phyloP scores from a whole-genome alignment of 129 eudicot species.

The Arctium minus region DNA sequence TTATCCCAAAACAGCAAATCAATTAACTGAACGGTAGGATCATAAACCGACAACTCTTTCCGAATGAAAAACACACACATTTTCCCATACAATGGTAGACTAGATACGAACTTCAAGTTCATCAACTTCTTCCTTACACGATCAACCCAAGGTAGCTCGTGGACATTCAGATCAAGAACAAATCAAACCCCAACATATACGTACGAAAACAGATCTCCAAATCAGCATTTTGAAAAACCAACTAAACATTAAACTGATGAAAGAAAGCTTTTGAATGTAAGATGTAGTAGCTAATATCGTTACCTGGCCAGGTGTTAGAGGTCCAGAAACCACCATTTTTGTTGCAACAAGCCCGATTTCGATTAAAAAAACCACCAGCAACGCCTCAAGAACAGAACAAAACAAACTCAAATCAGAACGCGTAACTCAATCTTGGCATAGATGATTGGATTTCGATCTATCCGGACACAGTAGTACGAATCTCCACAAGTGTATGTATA shows the following conservation, averaged over 20 bases:
- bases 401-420: slow-evolving; percentile 4
- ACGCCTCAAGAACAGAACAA: slow-evolving; percentile 1
- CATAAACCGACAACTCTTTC: not conserved
- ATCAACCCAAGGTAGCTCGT: not conserved
- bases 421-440: slow-evolving; percentile 10
- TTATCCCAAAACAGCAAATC: not conserved
- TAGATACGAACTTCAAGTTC: slow-evolving; percentile 8
- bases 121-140: slow-evolving; percentile 9
- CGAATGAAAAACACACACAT: not conserved
- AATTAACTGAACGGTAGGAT: not conserved
- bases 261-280: not conserved
- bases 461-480: not conserved
- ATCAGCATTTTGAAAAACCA: slow-evolving; percentile 5
- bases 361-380: not conserved
- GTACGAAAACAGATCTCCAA: slow-evolving; percentile 6
- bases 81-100: not conserved
- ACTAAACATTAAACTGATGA: slow-evolving; percentile 12
- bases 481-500: not conserved
- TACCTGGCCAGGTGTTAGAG: slow-evolving; percentile 82
- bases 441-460: not conserved
- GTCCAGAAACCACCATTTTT: slow-evolving; percentile 68
- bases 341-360: slow-evolving; percentile 6
- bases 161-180: slow-evolving; percentile 6
- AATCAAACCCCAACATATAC: not conserved
- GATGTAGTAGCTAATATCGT: not conserved